Evolutionary conservation across 495 filamentous ascomycete species (phyloP).

Genomic region (Recurvomyces mirabilis): DNA sequence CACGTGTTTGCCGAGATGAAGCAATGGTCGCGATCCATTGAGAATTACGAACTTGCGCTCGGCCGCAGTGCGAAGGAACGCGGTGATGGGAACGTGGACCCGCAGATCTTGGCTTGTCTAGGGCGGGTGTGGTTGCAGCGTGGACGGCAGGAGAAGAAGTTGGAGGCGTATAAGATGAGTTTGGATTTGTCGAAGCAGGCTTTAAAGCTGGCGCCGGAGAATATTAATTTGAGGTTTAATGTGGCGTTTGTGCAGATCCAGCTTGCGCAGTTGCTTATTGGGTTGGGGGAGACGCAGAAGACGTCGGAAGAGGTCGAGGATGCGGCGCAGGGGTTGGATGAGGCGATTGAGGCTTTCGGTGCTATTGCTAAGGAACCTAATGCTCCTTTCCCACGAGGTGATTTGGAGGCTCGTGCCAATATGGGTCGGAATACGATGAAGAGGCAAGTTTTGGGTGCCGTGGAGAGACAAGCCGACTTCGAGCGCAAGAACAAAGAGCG

Average conservation of each 20-base stretch:
- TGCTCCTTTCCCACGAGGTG: slow-evolving; percentile 79
- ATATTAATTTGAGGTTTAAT: slow-evolving; percentile 90
- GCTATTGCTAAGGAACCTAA: slow-evolving; percentile 71
- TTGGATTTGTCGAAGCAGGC: slow-evolving; percentile 82
- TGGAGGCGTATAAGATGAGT: slow-evolving; percentile 71
- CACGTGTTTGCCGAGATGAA: slow-evolving; percentile 82
- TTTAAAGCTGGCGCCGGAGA: slow-evolving; percentile 63
- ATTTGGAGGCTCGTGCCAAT: slow-evolving; percentile 87
- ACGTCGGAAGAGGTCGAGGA: slow-evolving; percentile 66
- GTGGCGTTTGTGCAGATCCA: slow-evolving; percentile 95
- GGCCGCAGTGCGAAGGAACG: slow-evolving; percentile 37
- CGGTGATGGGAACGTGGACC: slow-evolving; percentile 58
- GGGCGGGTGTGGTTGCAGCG: slow-evolving; percentile 87
- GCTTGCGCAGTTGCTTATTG: slow-evolving; percentile 69
- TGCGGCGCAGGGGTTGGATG: slow-evolving; percentile 74
- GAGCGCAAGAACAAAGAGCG: slow-evolving; percentile 86
- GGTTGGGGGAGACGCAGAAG: slow-evolving; percentile 59
- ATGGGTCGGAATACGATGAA: slow-evolving; percentile 93
- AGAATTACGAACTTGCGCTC: slow-evolving; percentile 83
- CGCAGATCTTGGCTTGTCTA: slow-evolving; percentile 76
- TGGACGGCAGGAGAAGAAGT: slow-evolving; percentile 67
- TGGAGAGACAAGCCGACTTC: slow-evolving; percentile 77
- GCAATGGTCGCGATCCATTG: slow-evolving; percentile 81
- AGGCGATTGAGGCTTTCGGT: slow-evolving; percentile 71
- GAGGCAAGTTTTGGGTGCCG: slow-evolving; percentile 73